Conservation (phyloP, 192 early-diverging fungal genomes). For the Backusella tarrabulga region DNA sequence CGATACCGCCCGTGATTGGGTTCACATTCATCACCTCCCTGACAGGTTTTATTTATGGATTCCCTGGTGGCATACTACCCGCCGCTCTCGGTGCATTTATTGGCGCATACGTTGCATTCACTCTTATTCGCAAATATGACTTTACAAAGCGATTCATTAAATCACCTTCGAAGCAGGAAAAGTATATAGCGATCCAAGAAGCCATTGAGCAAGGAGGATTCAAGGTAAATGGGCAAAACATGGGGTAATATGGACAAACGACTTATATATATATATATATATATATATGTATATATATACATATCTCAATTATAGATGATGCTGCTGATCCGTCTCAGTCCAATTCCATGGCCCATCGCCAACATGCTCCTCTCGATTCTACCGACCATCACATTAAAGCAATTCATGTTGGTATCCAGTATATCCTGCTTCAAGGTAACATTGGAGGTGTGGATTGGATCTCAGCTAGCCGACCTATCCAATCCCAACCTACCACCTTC, state of each 20-base stretch:
- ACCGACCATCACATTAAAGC: slow-evolving; percentile 6
- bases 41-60: slow-evolving; percentile 53
- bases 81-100: slow-evolving; percentile 37
- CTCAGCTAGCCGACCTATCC: slow-evolving; percentile 28
- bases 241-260: too few relatives aligned
- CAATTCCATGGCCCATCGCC: slow-evolving; percentile 30
- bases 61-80: slow-evolving; percentile 49
- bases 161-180: slow-evolving; percentile 17
- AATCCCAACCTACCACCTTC: slow-evolving; percentile 28
- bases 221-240: slow-evolving; percentile 18
- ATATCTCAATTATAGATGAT: slow-evolving; percentile 19
- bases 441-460: slow-evolving; percentile 38
- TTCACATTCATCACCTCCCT: slow-evolving; percentile 41
- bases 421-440: slow-evolving; percentile 22
- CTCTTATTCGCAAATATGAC: slow-evolving; percentile 22
- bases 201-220: slow-evolving; percentile 35
- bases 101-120: slow-evolving; percentile 27
- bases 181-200: slow-evolving; percentile 29
- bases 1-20: slow-evolving; percentile 50
- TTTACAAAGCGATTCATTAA: slow-evolving; percentile 17
- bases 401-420: slow-evolving; percentile 21
- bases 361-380: slow-evolving; percentile 22
- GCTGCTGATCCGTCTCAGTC: slow-evolving; percentile 29
- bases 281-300: background rate
- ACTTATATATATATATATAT: background rate